phyloP scores from a whole-genome alignment of 371 early-diverging fungal genomes.

The Zychaea mexicana region DNA sequence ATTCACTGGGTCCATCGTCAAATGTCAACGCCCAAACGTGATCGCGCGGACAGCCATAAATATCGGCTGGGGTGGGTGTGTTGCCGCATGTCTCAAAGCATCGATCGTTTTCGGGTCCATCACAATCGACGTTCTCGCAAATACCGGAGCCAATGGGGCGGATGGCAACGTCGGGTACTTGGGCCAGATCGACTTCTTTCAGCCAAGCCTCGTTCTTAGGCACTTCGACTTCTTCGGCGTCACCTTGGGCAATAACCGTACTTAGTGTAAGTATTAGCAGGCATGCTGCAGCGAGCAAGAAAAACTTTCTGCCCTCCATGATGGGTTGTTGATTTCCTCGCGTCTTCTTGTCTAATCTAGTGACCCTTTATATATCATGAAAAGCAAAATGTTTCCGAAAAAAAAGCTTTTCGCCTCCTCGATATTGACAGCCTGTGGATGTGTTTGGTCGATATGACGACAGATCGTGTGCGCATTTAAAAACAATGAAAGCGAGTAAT shows the following conservation, averaged over 20 bases:
- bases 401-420: neutral
- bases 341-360: neutral
- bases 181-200: slow-evolving; percentile 54
- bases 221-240: slow-evolving; percentile 52
- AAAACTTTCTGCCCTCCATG: neutral
- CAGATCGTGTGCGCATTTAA: too few species aligned
- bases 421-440: too few species aligned
- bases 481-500: neutral
- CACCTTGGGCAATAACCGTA: slow-evolving; percentile 35
- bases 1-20: slow-evolving; percentile 68
- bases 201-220: slow-evolving; percentile 60
- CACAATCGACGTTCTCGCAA: slow-evolving; percentile 34
- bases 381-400: neutral
- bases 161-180: slow-evolving; percentile 23
- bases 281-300: neutral
- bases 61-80: slow-evolving; percentile 25
- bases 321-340: too few species aligned
- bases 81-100: slow-evolving; percentile 48
- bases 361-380: neutral
- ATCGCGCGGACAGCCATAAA: slow-evolving; percentile 37
- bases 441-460: neutral
- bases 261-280: neutral
- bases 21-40: slow-evolving; percentile 52
- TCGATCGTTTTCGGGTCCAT: slow-evolving; percentile 33
- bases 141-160: slow-evolving; percentile 41